Conservation (phyloP, 768 basidiomycete genomes). For the Roridomyces roridus region DNA sequence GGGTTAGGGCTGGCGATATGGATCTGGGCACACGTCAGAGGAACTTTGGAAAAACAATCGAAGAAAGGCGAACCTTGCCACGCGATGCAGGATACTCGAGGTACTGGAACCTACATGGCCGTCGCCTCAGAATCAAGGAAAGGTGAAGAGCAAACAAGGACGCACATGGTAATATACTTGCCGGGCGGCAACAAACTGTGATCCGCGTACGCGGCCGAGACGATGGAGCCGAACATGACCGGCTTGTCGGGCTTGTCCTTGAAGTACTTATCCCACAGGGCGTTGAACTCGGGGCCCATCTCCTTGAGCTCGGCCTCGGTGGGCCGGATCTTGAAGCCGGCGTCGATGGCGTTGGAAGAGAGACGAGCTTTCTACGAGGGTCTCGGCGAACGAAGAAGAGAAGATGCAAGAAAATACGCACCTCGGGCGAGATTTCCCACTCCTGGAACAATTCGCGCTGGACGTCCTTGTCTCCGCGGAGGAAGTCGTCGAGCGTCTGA, state of each 20-base stretch:
- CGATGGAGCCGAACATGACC: constrained; percentile 63
- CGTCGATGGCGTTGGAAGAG: constrained; percentile 76
- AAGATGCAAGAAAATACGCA: constrained; percentile 28
- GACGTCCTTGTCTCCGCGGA: constrained; percentile 66
- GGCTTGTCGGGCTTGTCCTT: constrained; percentile 56
- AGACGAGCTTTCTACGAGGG: constrained; percentile 68
- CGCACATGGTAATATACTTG: constrained; percentile 71
- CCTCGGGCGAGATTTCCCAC: constrained; percentile 33
- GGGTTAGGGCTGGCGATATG: constrained; percentile 67
- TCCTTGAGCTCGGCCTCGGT: constrained; percentile 73
- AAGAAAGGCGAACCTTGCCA: constrained; percentile 55
- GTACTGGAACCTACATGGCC: constrained; percentile 66
- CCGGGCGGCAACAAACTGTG: constrained; percentile 74
- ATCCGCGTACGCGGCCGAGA: constrained; percentile 75
- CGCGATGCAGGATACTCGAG: constrained; percentile 78
- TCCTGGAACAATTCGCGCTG: constrained; percentile 49
- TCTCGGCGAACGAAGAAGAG: constrained; percentile 28
- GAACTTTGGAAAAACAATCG: not conserved
- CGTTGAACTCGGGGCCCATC: constrained; percentile 80
- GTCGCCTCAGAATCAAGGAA: too few species aligned
- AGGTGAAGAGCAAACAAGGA: too few species aligned
- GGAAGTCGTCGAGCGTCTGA: constrained; percentile 69
- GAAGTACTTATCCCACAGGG: constrained; percentile 73
- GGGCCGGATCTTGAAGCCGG: constrained; percentile 80
- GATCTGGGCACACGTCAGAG: constrained; percentile 44